Percentiles rank a stretch among this genome's conserved stretches.
phyloP scores from a whole-genome alignment of 257 asterid genomes.

The Petunia axillaris region DNA sequence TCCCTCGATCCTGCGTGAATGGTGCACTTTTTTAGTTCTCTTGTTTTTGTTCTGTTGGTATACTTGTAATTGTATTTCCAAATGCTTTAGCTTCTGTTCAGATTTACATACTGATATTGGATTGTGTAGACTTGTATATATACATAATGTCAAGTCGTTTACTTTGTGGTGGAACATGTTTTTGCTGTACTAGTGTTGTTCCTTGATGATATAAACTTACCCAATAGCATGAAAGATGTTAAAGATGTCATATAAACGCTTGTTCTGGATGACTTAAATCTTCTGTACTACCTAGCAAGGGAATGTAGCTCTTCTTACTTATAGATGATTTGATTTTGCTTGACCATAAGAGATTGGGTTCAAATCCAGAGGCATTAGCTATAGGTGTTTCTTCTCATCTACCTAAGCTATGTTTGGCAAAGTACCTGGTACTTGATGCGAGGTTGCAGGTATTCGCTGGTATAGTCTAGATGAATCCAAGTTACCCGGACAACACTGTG shows the following conservation, averaged over 20 bases:
- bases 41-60: constrained; percentile 22
- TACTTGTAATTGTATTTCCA: constrained; percentile 34
- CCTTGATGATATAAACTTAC: not conserved
- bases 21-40: too few relatives aligned
- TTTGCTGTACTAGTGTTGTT: not conserved
- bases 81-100: constrained; percentile 10
- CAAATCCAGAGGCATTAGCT: not conserved
- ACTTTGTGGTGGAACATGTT: not conserved
- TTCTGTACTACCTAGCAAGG: not conserved
- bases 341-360: not conserved
- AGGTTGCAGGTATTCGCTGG: not conserved
- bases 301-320: not conserved
- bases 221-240: not conserved
- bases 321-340: not conserved
- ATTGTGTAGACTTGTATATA: constrained; percentile 14
- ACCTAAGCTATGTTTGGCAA: not conserved
- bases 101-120: constrained; percentile 6
- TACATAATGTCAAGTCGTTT: not conserved
- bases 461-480: not conserved
- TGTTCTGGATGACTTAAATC: not conserved
- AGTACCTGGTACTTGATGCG: not conserved
- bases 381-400: not conserved
- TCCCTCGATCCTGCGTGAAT: too few relatives aligned
- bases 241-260: not conserved
- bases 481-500: not conserved